Evolutionary conservation across 148 eudicot species (phyloP).

Genomic region (Hydrangea macrophylla): DNA sequence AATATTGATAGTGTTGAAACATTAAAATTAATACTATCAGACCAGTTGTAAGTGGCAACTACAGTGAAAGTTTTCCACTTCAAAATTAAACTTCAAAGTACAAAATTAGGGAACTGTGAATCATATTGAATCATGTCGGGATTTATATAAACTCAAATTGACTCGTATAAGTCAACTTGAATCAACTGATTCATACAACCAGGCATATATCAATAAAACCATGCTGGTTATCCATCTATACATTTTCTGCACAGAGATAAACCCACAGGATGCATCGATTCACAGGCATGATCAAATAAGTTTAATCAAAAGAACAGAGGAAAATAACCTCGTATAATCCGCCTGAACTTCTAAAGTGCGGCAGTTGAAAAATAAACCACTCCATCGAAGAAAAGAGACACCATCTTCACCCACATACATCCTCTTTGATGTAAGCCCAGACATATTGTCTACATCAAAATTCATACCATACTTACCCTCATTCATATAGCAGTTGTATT

Average conservation of each 20-base stretch:
- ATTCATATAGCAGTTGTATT: conserved; percentile 88
- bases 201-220: not conserved
- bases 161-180: too few relatives aligned
- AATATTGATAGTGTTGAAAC: not conserved
- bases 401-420: conserved; percentile 50
- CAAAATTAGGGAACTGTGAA: too few relatives aligned
- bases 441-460: conserved; percentile 35
- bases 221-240: not conserved
- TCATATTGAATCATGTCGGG: too few relatives aligned
- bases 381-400: conserved; percentile 71
- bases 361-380: conserved; percentile 88
- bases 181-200: not conserved
- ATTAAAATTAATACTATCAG: not conserved
- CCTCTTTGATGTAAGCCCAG: conserved; percentile 36
- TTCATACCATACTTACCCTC: conserved; percentile 62
- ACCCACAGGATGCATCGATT: not conserved
- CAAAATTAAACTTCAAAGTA: too few relatives aligned
- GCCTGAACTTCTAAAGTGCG: conserved; percentile 84
- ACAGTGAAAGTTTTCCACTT: too few relatives aligned
- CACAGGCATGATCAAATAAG: not conserved
- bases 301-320: not conserved
- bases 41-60: not conserved
- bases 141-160: too few relatives aligned
- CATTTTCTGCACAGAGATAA: not conserved
- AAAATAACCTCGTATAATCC: conserved; percentile 69